Conservation (phyloP, 2,329 filamentous ascomycete species). For the Microascus cirrosus region DNA sequence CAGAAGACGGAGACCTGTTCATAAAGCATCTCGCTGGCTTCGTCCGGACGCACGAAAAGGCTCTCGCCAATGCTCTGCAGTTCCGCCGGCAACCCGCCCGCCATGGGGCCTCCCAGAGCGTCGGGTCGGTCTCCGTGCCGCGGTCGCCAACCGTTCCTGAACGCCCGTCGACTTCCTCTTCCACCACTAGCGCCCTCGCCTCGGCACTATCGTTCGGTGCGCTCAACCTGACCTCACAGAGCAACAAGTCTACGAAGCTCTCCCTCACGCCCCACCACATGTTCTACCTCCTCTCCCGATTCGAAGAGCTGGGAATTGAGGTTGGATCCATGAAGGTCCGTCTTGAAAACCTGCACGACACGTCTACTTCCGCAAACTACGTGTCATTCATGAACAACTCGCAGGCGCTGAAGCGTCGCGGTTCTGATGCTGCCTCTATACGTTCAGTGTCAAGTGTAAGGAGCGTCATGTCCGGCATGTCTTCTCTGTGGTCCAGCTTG, state of each 20-base stretch:
- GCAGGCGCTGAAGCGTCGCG: constrained; percentile 66
- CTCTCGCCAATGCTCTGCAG: constrained; percentile 89
- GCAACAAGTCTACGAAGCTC: constrained; percentile 79
- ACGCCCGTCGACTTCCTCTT: constrained; percentile 53
- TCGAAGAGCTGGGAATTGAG: constrained; percentile 81
- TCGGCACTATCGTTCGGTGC: constrained; percentile 79
- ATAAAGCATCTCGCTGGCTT: constrained; percentile 95
- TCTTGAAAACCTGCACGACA: constrained; percentile 86
- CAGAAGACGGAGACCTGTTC: constrained; percentile 82
- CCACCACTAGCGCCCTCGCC: constrained; percentile 65
- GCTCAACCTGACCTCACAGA: constrained; percentile 74
- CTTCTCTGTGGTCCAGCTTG: constrained; percentile 80
- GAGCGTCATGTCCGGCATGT: constrained; percentile 96
- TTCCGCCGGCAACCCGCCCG: constrained; percentile 64
- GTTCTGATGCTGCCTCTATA: constrained; percentile 80
- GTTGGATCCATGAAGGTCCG: constrained; percentile 96
- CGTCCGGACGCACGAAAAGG: constrained; percentile 94
- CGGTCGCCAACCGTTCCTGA: constrained; percentile 47
- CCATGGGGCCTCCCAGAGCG: constrained; percentile 58
- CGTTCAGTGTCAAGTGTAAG: constrained; percentile 93
- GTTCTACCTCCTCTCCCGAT: constrained; percentile 90
- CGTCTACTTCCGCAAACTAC: constrained; percentile 78
- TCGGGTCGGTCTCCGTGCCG: constrained; percentile 45
- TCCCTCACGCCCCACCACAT: constrained; percentile 92
- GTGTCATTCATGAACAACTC: constrained; percentile 87